These are phyloP conservation scores for Phytophthora boehmeriae DNA, from an alignment of 352 stramenopile genomes.

Conservation along the genomic window DNA sequence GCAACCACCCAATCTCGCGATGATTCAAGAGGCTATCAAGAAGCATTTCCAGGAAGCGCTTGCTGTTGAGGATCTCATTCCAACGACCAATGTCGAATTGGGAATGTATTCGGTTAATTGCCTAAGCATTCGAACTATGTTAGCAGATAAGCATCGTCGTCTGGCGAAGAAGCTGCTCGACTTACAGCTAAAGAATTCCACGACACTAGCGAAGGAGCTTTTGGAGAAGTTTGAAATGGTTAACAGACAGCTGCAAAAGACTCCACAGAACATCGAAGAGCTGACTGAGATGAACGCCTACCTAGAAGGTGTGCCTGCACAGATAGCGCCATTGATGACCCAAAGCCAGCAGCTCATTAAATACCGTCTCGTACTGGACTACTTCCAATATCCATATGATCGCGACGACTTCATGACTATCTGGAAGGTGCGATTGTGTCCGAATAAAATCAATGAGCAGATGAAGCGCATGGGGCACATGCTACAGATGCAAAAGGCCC, in stretches of 20 bases:
- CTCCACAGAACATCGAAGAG: conserved; percentile 92
- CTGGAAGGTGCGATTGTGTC: conserved; percentile 88
- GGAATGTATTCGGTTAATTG: conserved; percentile 87
- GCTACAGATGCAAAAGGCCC: conserved; percentile 80
- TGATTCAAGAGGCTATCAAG: conserved; percentile 82
- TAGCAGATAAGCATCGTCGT: conserved; percentile 82
- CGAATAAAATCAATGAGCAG: conserved; percentile 89
- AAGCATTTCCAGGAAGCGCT: conserved; percentile 70
- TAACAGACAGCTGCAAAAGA: conserved; percentile 84
- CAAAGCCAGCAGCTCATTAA: conserved; percentile 84
- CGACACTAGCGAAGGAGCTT: conserved; percentile 69
- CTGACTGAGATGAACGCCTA: conserved; percentile 90
- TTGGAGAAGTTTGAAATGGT: conserved; percentile 86
- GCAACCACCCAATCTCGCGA: conserved; percentile 67
- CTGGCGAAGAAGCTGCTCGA: conserved; percentile 79
- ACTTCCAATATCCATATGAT: conserved; percentile 87
- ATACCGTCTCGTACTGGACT: conserved; percentile 77
- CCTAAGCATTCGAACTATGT: conserved; percentile 57
- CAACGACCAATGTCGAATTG: conserved; percentile 72
- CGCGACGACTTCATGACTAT: conserved; percentile 90
- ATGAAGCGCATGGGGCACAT: conserved; percentile 84
- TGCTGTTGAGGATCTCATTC: conserved; percentile 62
- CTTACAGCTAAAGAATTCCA: conserved; percentile 81
- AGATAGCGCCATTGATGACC: conserved; percentile 68
- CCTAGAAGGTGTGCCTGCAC: conserved; percentile 68